Evolutionary conservation across 2,329 filamentous ascomycete genomes (phyloP), one percentile per base, ranked within the genome.

Genomic region (Xylariaceae sp.): DNA sequence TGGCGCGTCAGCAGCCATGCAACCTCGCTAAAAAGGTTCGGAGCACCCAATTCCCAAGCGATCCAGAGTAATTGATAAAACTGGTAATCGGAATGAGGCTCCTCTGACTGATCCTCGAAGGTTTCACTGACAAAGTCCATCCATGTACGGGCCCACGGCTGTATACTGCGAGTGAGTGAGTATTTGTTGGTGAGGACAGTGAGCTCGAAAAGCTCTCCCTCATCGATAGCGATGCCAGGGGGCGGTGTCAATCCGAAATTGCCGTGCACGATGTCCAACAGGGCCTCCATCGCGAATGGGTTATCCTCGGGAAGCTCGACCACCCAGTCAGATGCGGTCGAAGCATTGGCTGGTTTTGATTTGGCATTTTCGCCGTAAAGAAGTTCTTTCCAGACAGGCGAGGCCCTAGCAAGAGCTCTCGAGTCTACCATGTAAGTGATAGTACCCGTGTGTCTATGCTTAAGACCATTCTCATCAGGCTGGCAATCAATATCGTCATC

Each of bases 251-350:
- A 9, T 15, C 15, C 33, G 10, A 36, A 36, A 9, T 15, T 12
- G 14, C 58, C 50, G 31, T 68, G 66, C 11, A 66, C 58, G 11
- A 68, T 66, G 43, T 62, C 59, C 12, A 68, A 46, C n/a, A 68
- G 32, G n/a, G 60, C 57, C 6, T 54, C 42, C 56, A 67, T 59
- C 0, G 64, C 56, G 31, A 52, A 53, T 5, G 66, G 57, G 9
- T 64, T 49, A 42, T 68, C 66, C n/a, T 66, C 64, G 10, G 65
- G 66, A 18, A 68, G 55, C 7, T 51, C 44, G 5, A 64, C 51
- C 6, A 40, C 38, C 63, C 61, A 65, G 11, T 63, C 53, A 1
- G 47, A 41, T 5, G 40, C 44, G 6, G 36, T 41, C 14, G 15
- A 36, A 10, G 30, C 45, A 14, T 43, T 47, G 0, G 44, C 39